Percentiles rank a stretch among this genome's conserved stretches.
Conservation (phyloP, 106 monocot species). For the Platanthera guangdongensis region DNA sequence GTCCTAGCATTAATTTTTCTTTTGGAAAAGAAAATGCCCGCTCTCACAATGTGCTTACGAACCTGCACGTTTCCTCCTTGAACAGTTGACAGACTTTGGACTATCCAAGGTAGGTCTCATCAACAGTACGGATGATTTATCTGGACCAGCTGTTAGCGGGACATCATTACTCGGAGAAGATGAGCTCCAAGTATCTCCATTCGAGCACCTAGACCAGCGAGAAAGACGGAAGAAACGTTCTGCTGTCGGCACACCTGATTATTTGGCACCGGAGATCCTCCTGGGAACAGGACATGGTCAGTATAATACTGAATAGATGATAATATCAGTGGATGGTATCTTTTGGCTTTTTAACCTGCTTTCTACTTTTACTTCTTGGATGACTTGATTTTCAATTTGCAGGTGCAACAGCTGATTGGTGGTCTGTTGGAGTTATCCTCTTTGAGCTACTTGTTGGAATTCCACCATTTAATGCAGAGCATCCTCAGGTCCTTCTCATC, state of each 20-base stretch:
- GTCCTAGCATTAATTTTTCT: not conserved
- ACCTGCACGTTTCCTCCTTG: constrained; percentile 5
- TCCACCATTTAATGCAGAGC: constrained; percentile 98
- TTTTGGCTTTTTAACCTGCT: not conserved
- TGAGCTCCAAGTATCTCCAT: constrained; percentile 67
- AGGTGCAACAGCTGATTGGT: constrained; percentile 99
- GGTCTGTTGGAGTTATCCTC: constrained; percentile 98
- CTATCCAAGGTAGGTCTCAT: constrained; percentile 98
- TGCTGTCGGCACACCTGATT: constrained; percentile 99
- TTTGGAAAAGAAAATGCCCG: not conserved
- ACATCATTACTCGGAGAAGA: constrained; percentile 85
- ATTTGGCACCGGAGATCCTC: constrained; percentile 96
- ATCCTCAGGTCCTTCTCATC: constrained; percentile 64
- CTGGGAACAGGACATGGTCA: constrained; percentile 95
- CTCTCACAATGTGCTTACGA: constrained; percentile 5
- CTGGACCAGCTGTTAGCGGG: constrained; percentile 86
- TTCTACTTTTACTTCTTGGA: constrained; percentile 5
- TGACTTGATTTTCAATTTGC: constrained; percentile 9
- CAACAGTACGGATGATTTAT: constrained; percentile 96
- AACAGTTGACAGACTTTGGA: constrained; percentile 98
- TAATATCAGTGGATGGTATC: not conserved
- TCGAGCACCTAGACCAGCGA: constrained; percentile 59
- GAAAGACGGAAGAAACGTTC: constrained; percentile 86
- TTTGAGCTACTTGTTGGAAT: constrained; percentile 99
- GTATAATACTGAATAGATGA: constrained; percentile 11